Conservation (phyloP, 495 filamentous ascomycete genomes). For the Lasiosphaeria hispida region DNA sequence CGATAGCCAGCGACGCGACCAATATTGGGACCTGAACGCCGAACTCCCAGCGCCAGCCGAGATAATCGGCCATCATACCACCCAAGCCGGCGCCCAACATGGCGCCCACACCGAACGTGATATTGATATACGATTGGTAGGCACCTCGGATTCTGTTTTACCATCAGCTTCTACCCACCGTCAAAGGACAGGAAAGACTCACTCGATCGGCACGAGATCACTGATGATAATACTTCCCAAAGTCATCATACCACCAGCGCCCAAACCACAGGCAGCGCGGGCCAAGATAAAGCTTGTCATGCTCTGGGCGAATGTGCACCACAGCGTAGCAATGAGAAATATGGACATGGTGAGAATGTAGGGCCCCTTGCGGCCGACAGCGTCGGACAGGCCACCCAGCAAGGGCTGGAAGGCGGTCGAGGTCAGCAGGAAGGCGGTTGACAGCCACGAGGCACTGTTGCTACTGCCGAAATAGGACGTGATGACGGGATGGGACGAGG, state of each 20-base stretch:
- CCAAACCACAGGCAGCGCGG: slow-evolving; percentile 69
- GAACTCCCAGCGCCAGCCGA: slow-evolving; percentile 74
- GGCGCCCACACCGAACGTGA: slow-evolving; percentile 60
- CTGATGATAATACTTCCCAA: slow-evolving; percentile 71
- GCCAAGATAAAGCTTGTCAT: slow-evolving; percentile 73
- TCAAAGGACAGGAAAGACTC: slow-evolving; percentile 23
- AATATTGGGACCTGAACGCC: slow-evolving; percentile 66
- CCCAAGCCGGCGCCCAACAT: slow-evolving; percentile 69
- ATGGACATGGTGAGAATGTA: slow-evolving; percentile 62
- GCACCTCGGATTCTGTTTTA: slow-evolving; percentile 53
- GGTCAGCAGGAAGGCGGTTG: slow-evolving; percentile 75
- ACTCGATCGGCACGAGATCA: slow-evolving; percentile 74
- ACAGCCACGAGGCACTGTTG: slow-evolving; percentile 77
- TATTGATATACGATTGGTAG: slow-evolving; percentile 76
- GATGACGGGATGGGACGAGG: slow-evolving; percentile 76
- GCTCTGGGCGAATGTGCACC: slow-evolving; percentile 69
- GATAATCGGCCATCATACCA: slow-evolving; percentile 66
- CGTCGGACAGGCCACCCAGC: slow-evolving; percentile 69
- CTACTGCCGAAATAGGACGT: slow-evolving; percentile 74
- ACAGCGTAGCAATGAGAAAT: slow-evolving; percentile 65
- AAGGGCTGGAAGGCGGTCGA: slow-evolving; percentile 72
- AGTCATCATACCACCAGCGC: slow-evolving; percentile 69
- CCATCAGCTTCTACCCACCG: not conserved
- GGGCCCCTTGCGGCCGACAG: slow-evolving; percentile 65
- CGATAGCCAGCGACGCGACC: slow-evolving; percentile 56